Percentiles rank a stretch among this genome's conserved stretches.
Evolutionary conservation across 257 asterid species (phyloP).

Genomic region (Fraxinus americana): DNA sequence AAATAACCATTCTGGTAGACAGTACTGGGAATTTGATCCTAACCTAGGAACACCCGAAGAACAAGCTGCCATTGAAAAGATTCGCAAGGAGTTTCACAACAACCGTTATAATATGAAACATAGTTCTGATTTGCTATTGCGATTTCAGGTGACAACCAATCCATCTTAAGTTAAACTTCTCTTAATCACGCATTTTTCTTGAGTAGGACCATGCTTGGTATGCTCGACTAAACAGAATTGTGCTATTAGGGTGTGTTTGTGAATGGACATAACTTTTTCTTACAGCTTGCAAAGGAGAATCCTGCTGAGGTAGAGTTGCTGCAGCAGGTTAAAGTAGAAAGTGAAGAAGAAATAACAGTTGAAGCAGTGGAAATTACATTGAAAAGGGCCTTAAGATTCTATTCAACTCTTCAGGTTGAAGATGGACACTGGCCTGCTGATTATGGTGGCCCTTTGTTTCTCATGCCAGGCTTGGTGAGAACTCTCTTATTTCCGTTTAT

Average conservation of each 20-base stretch:
- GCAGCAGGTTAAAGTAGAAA: conserved; percentile 30
- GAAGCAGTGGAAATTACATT: conserved; percentile 47
- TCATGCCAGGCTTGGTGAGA: conserved; percentile 65
- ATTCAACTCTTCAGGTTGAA: conserved; percentile 60
- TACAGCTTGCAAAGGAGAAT: conserved; percentile 53
- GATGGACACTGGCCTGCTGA: conserved; percentile 91
- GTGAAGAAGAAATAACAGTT: conserved; percentile 45
- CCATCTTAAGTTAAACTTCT: background rate
- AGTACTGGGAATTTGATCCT: conserved; percentile 67
- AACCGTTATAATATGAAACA: conserved; percentile 47
- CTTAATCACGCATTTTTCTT: background rate
- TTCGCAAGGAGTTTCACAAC: conserved; percentile 42
- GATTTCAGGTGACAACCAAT: conserved; percentile 52
- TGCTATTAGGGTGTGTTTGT: too few species aligned
- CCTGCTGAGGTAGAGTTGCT: conserved; percentile 13
- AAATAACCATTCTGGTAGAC: conserved; percentile 47
- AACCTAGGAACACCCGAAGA: conserved; percentile 41
- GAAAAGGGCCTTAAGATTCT: conserved; percentile 49
- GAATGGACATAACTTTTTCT: background rate
- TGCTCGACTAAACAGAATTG: too few species aligned
- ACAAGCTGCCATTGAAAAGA: conserved; percentile 40
- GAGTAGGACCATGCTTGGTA: background rate
- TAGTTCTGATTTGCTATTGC: conserved; percentile 72
- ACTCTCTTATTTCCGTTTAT: background rate
- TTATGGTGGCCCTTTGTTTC: conserved; percentile 78